These are phyloP conservation scores for Zychaea mexicana DNA, from an alignment of 371 early-diverging fungal species.

Conservation along the genomic window DNA sequence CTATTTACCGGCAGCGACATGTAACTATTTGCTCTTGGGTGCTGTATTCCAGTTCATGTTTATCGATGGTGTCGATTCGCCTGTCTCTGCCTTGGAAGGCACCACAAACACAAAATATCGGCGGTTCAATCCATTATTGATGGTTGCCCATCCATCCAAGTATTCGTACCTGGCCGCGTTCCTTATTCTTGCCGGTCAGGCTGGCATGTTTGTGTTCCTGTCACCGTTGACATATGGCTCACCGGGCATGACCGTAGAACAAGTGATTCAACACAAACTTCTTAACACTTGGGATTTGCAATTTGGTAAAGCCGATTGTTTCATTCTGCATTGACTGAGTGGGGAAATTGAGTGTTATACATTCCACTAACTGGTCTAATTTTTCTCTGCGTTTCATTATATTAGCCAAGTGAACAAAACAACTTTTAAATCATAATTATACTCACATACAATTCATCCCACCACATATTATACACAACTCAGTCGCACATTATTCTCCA, in stretches of 20 bases:
- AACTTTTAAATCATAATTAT: too few relatives aligned
- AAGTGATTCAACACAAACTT: constrained; percentile 71
- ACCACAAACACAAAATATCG: constrained; percentile 27
- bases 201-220: constrained; percentile 59
- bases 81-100: constrained; percentile 46
- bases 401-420: too few relatives aligned
- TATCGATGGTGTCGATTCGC: constrained; percentile 61
- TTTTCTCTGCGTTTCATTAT: too few relatives aligned
- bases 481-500: too few relatives aligned
- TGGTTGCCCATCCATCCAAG: constrained; percentile 23
- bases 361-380: too few relatives aligned
- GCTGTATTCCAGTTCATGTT: constrained; percentile 70
- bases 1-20: constrained; percentile 89
- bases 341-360: too few relatives aligned
- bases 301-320: too few relatives aligned
- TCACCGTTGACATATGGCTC: constrained; percentile 73
- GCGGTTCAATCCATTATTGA: constrained; percentile 18
- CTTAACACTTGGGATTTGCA: constrained; percentile 84
- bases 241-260: constrained; percentile 53
- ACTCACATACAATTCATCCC: too few relatives aligned
- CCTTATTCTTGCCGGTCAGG: constrained; percentile 46
- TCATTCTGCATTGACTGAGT: too few relatives aligned
- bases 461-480: too few relatives aligned
- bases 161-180: constrained; percentile 42
- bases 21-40: constrained; percentile 77